Base-by-base conservation (phyloP, 2,329 filamentous ascomycete genomes). In the Cryphonectria parasitica region DNA sequence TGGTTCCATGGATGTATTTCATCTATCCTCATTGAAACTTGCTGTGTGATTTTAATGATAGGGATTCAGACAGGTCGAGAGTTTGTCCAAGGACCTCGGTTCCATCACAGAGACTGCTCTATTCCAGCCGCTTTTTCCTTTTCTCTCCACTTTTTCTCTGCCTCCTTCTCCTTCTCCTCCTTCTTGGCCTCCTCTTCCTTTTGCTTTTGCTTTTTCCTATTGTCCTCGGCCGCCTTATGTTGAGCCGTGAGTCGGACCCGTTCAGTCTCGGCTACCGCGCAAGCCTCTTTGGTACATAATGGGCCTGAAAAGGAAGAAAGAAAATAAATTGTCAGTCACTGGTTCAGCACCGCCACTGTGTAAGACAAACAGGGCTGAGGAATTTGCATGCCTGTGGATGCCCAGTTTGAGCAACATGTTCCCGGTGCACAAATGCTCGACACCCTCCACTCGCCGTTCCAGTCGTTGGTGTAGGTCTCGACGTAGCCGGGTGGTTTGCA, bases 351-450 rank as follows among this genome's bases (percentile, higher is more conserved):
- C 11, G 25, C 31, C 4, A 25, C 36, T 13, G 10, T 39, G 4
- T 11, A 11, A 45, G n/a, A 17, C 2, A 56, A n/a, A 39, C 1
- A 34, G 22, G 34, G 34, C 19, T 41, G 15, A 34, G 45, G 6
- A 34, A 49, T 49, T 8, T 56, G 7, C 66, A 52, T 52, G 62
- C 66, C 71, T 28, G 71, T 72, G 7, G 22, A 22, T 17, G 71
- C 71, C 19, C 36, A 62, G 39, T 61, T 72, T 17, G 71, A 61
- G 31, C 71, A 72, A 28, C 71, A 72, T 5, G 71, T 70, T 10
- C 71, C 71, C 6, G 71, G 71, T 1, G 56, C 66, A 56, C 71
- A 72, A 0, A 72, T 70, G 17, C 68, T 68, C n/a, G 71, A 71
- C 8, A 72, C 66, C 25, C 66, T 66, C 71, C 71, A 71, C 56